Conservation (phyloP, 352 stramenopile genomes). For the Elongisporangium anandrum region DNA sequence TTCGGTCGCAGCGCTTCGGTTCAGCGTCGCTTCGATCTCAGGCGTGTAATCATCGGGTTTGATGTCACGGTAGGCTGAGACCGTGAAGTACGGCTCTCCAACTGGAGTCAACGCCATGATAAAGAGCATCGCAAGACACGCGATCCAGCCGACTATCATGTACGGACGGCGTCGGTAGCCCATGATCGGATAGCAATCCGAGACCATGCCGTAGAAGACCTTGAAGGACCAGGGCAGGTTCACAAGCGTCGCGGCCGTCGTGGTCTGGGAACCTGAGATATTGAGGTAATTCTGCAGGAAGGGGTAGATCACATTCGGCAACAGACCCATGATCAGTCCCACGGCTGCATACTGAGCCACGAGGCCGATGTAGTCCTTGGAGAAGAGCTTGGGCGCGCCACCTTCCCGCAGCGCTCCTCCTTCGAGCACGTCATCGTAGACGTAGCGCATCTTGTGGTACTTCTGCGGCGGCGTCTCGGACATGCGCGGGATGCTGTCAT, state of each 20-base stretch:
- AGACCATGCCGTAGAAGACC: slow-evolving; percentile 54
- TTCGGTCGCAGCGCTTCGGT: slow-evolving; percentile 24
- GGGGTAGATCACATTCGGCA: slow-evolving; percentile 45
- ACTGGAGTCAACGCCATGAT: slow-evolving; percentile 29
- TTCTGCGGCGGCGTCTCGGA: background rate
- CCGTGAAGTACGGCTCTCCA: slow-evolving; percentile 35
- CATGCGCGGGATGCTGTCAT: too few relatives aligned
- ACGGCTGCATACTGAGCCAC: slow-evolving; percentile 49
- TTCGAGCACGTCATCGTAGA: slow-evolving; percentile 37
- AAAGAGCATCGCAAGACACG: slow-evolving; percentile 26
- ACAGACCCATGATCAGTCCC: slow-evolving; percentile 41
- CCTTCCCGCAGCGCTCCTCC: slow-evolving; percentile 34
- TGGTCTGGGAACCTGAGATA: slow-evolving; percentile 33
- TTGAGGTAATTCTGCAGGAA: slow-evolving; percentile 61
- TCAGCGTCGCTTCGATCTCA: slow-evolving; percentile 31
- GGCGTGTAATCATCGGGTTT: slow-evolving; percentile 37
- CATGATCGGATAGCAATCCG: slow-evolving; percentile 51
- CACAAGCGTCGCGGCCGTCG: slow-evolving; percentile 35
- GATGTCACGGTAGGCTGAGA: slow-evolving; percentile 20
- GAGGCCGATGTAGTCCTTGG: slow-evolving; percentile 42
- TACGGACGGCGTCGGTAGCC: slow-evolving; percentile 51
- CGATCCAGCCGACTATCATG: slow-evolving; percentile 48
- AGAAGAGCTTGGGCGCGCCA: slow-evolving; percentile 36
- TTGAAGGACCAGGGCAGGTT: slow-evolving; percentile 61
- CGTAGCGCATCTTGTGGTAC: slow-evolving; percentile 31